Base-by-base conservation (phyloP, 2,329 filamentous ascomycete genomes). In the Alternaria angustiovoidea region DNA sequence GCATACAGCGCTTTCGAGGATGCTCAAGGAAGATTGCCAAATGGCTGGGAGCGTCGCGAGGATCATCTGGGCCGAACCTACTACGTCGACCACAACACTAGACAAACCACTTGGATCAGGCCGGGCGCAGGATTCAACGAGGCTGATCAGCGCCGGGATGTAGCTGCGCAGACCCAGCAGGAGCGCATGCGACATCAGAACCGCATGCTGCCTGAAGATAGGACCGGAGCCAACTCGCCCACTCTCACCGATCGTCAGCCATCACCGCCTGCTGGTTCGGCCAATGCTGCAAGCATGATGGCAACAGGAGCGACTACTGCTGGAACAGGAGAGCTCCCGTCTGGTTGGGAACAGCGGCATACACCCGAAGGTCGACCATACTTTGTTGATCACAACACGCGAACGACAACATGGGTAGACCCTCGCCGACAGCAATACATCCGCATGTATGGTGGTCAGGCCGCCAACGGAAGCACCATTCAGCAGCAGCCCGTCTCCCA, bases 401-500 rank as follows among this genome's bases (percentile, higher is more conserved):
- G 95, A 66, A 98, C 95, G 1, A 99, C 95, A 0, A 98, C 95
- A 1, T 99, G 95, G 95, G 95, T 99, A 16, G 95, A 99, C 77
- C 95, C 95, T 30, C 89, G 95, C 70, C 90, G 95, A 64, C 95
- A 98, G 80, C 95, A 99, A 79, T 99, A 97, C 81, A 98, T 99
- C 62, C 87, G 95, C 60, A 97, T 98, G 92, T 99, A 99, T 76
- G 94, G 94, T 2, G 92, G 94, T 71, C 95, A 93, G 79, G 91
- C 90, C 63, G 81, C 81, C 36, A 83, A 84, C 46, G 88, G 89
- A 69, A 93, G 90, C 70, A 94, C 92, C 48, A 97, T 98, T 66
- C 94, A 98, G 79, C 94, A 97, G 77, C 95, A 99, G 80, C 94
- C 95, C 1, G 95, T 99, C 2, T 98, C 95, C 2, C 95, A 99